These are phyloP conservation scores for barrel medic (Medicago truncatula) DNA, from an alignment of 306 rosid genomes.

Conservation along the genomic window MtrunA17r5.0-ANR NC_053042.1:38268001-38268500, in stretches of 20 bases:
- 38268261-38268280: conserved; percentile 87
- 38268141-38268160: neutral
- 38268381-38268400: neutral
- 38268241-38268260: conserved; percentile 89
- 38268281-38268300: conserved; percentile 90
- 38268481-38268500: conserved; percentile 79
- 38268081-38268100: conserved; percentile 98
- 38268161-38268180: conserved; percentile 15
- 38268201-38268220: conserved; percentile 90
- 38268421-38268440: neutral
- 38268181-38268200: conserved; percentile 31
- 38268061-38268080: conserved; percentile 96
- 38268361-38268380: neutral
- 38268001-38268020: conserved; percentile 3
- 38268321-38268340: conserved; percentile 29
- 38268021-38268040: conserved; percentile 30
- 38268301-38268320: conserved; percentile 78
- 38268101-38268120: conserved; percentile 96
- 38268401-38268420: neutral
- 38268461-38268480: conserved; percentile 23
- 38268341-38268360: neutral
- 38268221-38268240: conserved; percentile 98
- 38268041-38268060: conserved; percentile 45
- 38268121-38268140: conserved; percentile 75
- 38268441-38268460: conserved; percentile 39